These are phyloP conservation scores for Penicillium sp. DNA, from an alignment of 2,329 filamentous ascomycete genomes.

Conservation along the genomic window DNA sequence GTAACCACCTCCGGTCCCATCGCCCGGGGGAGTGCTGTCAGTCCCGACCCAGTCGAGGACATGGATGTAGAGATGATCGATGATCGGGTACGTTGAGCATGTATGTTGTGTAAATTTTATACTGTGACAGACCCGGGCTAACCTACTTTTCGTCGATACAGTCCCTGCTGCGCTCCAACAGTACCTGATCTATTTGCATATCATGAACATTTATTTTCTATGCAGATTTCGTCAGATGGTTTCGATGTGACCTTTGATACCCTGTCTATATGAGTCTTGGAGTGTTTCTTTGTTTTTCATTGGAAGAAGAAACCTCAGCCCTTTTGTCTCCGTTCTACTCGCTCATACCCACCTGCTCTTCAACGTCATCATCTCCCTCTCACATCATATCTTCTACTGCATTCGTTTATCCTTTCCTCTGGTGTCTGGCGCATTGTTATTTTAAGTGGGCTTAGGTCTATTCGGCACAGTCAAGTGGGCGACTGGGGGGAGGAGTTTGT, in stretches of 20 bases:
- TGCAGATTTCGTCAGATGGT: constrained; percentile 26
- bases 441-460: constrained; percentile 16
- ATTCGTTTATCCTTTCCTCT: constrained; percentile 14
- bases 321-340: constrained; percentile 11
- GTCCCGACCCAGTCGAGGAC: constrained; percentile 56
- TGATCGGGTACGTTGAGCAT: constrained; percentile 50
- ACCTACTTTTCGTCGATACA: constrained; percentile 16
- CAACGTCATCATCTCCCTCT: constrained; percentile 1
- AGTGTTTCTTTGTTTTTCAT: constrained; percentile 9
- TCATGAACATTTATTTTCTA: constrained; percentile 27
- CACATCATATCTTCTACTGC: constrained; percentile 17
- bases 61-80: constrained; percentile 63
- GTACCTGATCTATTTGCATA: constrained; percentile 41
- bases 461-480: constrained; percentile 19
- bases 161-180: constrained; percentile 48
- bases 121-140: constrained; percentile 7
- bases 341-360: constrained; percentile 20
- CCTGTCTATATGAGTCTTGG: constrained; percentile 27
- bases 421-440: constrained; percentile 24
- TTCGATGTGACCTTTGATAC: constrained; percentile 27
- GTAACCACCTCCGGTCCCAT: constrained; percentile 69
- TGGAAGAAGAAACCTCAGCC: constrained; percentile 1
- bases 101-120: constrained; percentile 8
- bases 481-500: constrained; percentile 25
- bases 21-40: constrained; percentile 58